Evolutionary conservation across 2,329 filamentous ascomycete species (phyloP), one percentile per base, ranked within the genome.

Genomic region (Samsoniella hepiali): DNA sequence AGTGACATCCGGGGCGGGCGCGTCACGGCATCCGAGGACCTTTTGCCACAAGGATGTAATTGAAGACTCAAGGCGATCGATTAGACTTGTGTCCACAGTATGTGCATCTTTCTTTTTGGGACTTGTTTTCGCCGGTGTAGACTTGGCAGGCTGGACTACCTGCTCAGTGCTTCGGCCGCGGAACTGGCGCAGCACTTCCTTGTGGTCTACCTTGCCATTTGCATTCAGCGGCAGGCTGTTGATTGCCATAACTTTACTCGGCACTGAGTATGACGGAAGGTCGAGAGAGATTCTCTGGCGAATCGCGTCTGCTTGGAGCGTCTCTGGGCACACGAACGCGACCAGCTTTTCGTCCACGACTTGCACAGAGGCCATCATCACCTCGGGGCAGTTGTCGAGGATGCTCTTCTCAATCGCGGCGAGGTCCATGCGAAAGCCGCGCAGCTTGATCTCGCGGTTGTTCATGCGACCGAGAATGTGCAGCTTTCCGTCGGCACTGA

Each of bases 151-250:
- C 22, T 22, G 22, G 22, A 22, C 22, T 22, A 22, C 22, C 22
- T 22, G 22, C 22, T 22, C 22, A 22, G 22, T 22, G 22, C 22
- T 22, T 22, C 22, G 22, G 22, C 42, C 22, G 27, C 8, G 3
- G 15, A 59, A 50, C 22, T 50, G 29, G 5, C 4, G 31, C 32
- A 49, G 57, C 15, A 59, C 57, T 8, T 50, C 29, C n/a, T 64
- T 64, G 58, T 66, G 65, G 29, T 66, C 65, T 17, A 63, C 63
- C 42, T 66, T 66, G 13, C 65, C 65, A 49, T 53, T 63, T 17
- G 53, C 32, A 36, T 60, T 66, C 27, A 58, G 63, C 5, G 65
- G 65, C 32, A 66, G 50, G 11, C 27, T 45, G 31, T 51, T 32
- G 4, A 63, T 50, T 3, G 49, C 31, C 6, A 38, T 22, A 13